A percentile compares a stretch with the other conserved stretches of the same genome.
These are phyloP conservation scores for Chlorella sp. DNA, from an alignment of 139 green algal species.

Conservation along the genomic window DNA sequence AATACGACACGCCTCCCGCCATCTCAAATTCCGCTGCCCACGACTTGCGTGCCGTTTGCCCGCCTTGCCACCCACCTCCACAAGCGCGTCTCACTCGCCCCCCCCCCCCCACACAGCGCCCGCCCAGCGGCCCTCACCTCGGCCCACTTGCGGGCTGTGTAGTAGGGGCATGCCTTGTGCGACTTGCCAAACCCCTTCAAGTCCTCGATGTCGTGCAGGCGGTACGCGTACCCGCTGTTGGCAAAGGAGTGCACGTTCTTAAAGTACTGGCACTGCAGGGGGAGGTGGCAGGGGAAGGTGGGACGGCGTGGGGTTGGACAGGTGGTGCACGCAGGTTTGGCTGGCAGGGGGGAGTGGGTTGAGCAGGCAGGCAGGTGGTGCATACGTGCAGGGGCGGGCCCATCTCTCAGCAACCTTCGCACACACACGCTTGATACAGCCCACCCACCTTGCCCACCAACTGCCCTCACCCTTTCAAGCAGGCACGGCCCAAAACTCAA, in stretches of 20 bases:
- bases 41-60: not conserved
- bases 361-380: not conserved
- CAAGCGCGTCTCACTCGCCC: no score
- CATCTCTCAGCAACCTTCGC: no score
- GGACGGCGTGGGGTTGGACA: not conserved
- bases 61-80: not conserved
- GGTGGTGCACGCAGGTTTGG: not conserved
- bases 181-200: conserved; percentile 63
- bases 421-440: not conserved
- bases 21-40: not conserved
- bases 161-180: conserved; percentile 90
- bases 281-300: no score
- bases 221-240: not conserved
- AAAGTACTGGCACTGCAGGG: conserved; percentile 61
- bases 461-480: not conserved
- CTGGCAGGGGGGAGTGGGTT: not conserved
- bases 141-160: conserved; percentile 67
- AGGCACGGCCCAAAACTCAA: no score
- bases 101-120: no score
- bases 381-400: no score
- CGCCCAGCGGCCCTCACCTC: conserved; percentile 24
- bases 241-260: conserved; percentile 42
- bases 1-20: not conserved
- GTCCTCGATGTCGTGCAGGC: conserved; percentile 95
- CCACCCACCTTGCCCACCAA: no score